These are phyloP conservation scores for Xylaria polymorpha DNA, from an alignment of 2,329 filamentous ascomycete genomes.

Conservation along the genomic window DNA sequence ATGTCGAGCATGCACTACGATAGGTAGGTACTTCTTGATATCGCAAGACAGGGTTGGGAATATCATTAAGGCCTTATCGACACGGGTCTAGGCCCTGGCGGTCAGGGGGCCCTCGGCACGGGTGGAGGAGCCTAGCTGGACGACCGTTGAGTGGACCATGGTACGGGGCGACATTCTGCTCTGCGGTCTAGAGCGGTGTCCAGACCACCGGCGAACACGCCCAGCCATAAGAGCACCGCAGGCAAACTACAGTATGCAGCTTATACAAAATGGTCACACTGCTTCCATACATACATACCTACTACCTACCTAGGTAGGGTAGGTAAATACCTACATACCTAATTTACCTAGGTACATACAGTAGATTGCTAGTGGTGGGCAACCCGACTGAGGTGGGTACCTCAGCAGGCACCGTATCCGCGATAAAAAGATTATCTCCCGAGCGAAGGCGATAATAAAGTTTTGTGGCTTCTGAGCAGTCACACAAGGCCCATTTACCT, in stretches of 20 bases:
- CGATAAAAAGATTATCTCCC: no score
- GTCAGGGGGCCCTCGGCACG: constrained; percentile 28
- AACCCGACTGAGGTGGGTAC: no score
- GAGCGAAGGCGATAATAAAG: neutral
- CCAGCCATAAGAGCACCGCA: constrained; percentile 27
- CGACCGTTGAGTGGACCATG: constrained; percentile 9
- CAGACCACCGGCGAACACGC: constrained; percentile 30
- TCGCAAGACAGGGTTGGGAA: constrained; percentile 16
- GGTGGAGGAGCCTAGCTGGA: constrained; percentile 34
- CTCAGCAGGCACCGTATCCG: no score
- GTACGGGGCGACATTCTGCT: constrained; percentile 8
- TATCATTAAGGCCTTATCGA: constrained; percentile 15
- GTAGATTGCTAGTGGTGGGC: no score
- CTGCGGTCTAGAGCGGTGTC: constrained; percentile 27
- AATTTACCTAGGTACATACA: no score
- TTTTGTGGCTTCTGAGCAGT: neutral
- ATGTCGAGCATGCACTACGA: neutral
- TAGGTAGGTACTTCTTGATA: neutral
- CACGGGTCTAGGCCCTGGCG: constrained; percentile 37
- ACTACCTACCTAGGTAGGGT: no score
- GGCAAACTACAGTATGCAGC: constrained; percentile 23
- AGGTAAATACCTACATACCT: no score
- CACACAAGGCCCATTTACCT: neutral
- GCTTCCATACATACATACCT: no score
- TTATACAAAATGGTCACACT: constrained; percentile 30